Conservation (phyloP, 164 flowering plant genomes). For the Tetrastigma voinierianum region DNA sequence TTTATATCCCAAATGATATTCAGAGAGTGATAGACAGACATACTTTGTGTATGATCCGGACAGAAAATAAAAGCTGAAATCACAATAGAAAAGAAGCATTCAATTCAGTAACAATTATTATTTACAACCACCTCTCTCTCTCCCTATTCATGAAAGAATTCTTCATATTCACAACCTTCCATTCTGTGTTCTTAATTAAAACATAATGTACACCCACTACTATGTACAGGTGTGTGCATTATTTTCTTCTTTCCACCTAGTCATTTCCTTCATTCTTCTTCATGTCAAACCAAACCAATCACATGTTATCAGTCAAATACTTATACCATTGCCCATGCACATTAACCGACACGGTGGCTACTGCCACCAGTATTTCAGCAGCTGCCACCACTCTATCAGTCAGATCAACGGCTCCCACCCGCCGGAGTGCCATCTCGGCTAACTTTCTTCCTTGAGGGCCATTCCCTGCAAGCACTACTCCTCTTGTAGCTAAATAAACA, state of each 20-base stretch:
- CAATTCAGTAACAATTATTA: too few relatives aligned
- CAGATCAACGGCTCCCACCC: constrained; percentile 66
- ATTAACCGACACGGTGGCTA: constrained; percentile 49
- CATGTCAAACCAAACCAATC: not conserved
- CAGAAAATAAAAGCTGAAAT: too few relatives aligned
- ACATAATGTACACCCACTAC: not conserved
- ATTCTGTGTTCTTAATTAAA: too few relatives aligned
- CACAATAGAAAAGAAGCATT: too few relatives aligned
- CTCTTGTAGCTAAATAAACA: constrained; percentile 70
- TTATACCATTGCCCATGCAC: constrained; percentile 86
- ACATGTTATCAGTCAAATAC: constrained; percentile 32
- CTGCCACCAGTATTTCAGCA: constrained; percentile 49
- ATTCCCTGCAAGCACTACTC: constrained; percentile 69
- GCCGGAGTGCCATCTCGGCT: constrained; percentile 60
- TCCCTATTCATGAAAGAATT: too few relatives aligned
- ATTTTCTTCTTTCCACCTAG: not conserved
- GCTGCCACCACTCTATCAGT: constrained; percentile 48
- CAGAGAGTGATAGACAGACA: too few relatives aligned
- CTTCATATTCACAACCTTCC: too few relatives aligned
- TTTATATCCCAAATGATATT: too few relatives aligned
- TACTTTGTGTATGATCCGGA: too few relatives aligned
- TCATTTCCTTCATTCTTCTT: not conserved
- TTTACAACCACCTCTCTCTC: too few relatives aligned
- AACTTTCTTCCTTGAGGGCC: constrained; percentile 51
- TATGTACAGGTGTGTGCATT: constrained; percentile 13